Evolutionary conservation across 768 basidiomycete genomes (phyloP).

Genomic region (Suillus variegatus): DNA sequence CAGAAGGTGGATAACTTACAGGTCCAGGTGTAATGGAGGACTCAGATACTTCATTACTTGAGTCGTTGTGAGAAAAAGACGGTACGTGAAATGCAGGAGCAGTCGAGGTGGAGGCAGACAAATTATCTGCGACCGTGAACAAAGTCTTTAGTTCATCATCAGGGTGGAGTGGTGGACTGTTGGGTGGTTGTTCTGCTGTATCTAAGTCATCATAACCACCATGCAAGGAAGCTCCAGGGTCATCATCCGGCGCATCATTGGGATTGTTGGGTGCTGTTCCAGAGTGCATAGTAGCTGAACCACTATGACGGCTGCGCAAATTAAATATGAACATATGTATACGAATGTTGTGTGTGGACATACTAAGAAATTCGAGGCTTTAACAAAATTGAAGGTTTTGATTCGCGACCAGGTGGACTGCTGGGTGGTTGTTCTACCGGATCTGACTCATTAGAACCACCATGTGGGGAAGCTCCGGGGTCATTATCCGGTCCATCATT

Average conservation of each 20-base stretch:
- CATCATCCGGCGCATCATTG: neutral
- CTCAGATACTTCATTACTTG: no score
- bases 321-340: neutral
- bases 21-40: neutral
- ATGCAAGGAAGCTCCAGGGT: neutral
- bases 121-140: neutral
- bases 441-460: neutral
- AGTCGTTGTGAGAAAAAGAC: no score
- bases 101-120: neutral
- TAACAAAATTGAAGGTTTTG: neutral
- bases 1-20: neutral
- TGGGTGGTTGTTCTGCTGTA: neutral
- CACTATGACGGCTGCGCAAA: neutral
- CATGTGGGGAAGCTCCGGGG: neutral
- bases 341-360: neutral
- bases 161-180: neutral
- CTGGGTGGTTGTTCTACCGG: neutral
- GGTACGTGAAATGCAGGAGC: neutral
- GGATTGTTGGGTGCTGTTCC: neutral
- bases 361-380: neutral
- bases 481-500: neutral
- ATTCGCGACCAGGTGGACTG: neutral
- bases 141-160: neutral
- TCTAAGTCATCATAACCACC: neutral
- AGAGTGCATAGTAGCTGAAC: neutral